Conservation (phyloP, 2,329 filamentous ascomycete species). For the Trichophyton benhamiae region DNA sequence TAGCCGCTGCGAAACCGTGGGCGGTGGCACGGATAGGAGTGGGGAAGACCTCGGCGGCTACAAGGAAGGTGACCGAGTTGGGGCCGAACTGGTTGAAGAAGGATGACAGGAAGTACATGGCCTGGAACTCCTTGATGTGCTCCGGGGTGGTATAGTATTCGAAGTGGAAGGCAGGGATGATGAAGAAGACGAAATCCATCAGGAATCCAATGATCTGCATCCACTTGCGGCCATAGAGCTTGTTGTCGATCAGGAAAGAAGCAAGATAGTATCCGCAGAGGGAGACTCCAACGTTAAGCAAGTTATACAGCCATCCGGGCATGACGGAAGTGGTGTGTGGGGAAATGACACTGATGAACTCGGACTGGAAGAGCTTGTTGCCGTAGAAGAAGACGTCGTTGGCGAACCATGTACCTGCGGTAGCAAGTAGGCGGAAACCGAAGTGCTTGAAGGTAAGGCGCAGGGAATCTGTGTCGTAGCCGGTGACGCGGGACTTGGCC, state of each 20-base stretch:
- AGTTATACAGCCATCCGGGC: conserved; percentile 81
- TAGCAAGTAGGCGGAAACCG: conserved; percentile 73
- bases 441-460: conserved; percentile 70
- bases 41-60: conserved; percentile 91
- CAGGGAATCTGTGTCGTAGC: conserved; percentile 80
- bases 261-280: conserved; percentile 83
- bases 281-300: conserved; percentile 80
- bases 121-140: conserved; percentile 79
- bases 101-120: conserved; percentile 94
- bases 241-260: conserved; percentile 83
- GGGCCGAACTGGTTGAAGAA: conserved; percentile 99
- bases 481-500: conserved; percentile 75
- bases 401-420: conserved; percentile 80
- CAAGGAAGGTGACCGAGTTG: conserved; percentile 91
- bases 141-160: conserved; percentile 61
- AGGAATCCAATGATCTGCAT: conserved; percentile 95
- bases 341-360: conserved; percentile 77
- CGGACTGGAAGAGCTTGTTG: conserved; percentile 90
- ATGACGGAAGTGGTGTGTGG: conserved; percentile 59
- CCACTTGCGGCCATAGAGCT: conserved; percentile 87
- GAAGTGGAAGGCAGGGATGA: conserved; percentile 81
- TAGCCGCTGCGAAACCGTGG: conserved; percentile 86
- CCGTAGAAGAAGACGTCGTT: conserved; percentile 99
- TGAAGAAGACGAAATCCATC: conserved; percentile 85
- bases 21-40: conserved; percentile 86